A percentile compares a stretch with the other conserved stretches of the same genome.
phyloP scores from a whole-genome alignment of 805 yeast species.

The Metschnikowia kofuensis region DNA sequence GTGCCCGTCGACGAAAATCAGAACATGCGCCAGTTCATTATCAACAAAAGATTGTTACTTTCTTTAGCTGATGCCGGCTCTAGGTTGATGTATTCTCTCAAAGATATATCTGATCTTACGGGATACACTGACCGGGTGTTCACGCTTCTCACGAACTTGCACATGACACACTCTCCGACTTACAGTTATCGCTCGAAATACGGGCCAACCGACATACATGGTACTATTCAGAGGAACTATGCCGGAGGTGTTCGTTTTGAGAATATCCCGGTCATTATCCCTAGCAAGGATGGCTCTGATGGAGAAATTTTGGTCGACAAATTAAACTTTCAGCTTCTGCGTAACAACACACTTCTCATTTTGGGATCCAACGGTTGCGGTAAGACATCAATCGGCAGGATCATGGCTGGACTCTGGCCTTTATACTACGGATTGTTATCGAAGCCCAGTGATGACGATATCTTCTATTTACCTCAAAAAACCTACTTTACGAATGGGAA shows the following conservation, averaged over 20 bases:
- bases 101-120: constrained; percentile 85
- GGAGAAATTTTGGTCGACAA: constrained; percentile 59
- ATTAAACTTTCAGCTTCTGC: constrained; percentile 56
- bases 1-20: constrained; percentile 42
- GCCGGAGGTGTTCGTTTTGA: constrained; percentile 75
- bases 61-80: constrained; percentile 95
- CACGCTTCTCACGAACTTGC: constrained; percentile 69
- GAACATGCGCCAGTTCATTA: constrained; percentile 84
- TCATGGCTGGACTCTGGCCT: constrained; percentile 91
- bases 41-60: constrained; percentile 85
- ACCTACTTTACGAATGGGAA: constrained; percentile 83
- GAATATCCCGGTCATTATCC: constrained; percentile 77
- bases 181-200: constrained; percentile 48
- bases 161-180: constrained; percentile 70
- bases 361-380: constrained; percentile 90
- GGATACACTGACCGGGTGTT: constrained; percentile 89
- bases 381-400: constrained; percentile 79
- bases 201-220: constrained; percentile 55
- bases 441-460: constrained; percentile 66
- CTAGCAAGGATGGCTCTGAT: constrained; percentile 57
- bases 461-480: constrained; percentile 79
- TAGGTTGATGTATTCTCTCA: constrained; percentile 88
- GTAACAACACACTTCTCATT: constrained; percentile 68
- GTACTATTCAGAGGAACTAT: constrained; percentile 76
- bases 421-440: constrained; percentile 78